Evolutionary conservation across 352 stramenopile species (phyloP).

Genomic region (Phytophthora chlamydospora): DNA sequence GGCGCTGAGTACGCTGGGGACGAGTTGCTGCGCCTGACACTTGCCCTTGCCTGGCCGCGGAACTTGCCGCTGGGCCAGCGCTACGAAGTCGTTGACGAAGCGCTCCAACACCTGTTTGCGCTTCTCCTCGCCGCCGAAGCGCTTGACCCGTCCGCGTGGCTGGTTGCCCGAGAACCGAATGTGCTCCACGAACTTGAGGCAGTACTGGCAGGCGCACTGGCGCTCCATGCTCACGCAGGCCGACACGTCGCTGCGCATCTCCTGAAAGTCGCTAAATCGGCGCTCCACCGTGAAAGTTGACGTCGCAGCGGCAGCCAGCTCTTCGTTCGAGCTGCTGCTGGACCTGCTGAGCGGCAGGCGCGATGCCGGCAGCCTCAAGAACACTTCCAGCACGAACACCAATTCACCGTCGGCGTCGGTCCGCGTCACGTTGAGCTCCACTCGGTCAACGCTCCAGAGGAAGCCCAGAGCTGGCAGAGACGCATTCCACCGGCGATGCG

Average conservation of each 20-base stretch:
- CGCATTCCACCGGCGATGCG: constrained; percentile 34
- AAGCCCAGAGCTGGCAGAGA: constrained; percentile 36
- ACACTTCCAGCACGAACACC: constrained; percentile 56
- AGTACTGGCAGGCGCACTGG: constrained; percentile 55
- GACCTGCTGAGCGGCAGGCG: constrained; percentile 27
- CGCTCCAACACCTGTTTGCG: constrained; percentile 44
- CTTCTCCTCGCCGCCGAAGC: constrained; percentile 29
- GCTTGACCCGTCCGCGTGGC: constrained; percentile 41
- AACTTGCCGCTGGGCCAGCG: constrained; percentile 35
- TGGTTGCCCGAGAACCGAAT: constrained; percentile 46
- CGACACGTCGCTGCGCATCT: constrained; percentile 40
- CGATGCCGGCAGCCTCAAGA: constrained; percentile 36
- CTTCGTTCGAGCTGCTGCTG: constrained; percentile 6
- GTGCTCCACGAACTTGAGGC: constrained; percentile 50
- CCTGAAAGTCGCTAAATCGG: constrained; percentile 56
- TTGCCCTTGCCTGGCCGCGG: constrained; percentile 25
- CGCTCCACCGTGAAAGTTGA: constrained; percentile 48
- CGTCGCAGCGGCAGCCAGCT: not conserved
- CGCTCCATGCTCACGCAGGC: constrained; percentile 39
- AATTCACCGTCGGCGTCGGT: constrained; percentile 24
- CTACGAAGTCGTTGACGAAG: constrained; percentile 48
- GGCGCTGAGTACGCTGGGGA: constrained; percentile 42
- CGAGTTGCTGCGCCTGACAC: constrained; percentile 40
- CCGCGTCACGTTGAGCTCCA: constrained; percentile 47
- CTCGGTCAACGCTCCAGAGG: constrained; percentile 45